Evolutionary conservation across 148 eudicot species (phyloP).

Genomic region (Cornus controversa): DNA sequence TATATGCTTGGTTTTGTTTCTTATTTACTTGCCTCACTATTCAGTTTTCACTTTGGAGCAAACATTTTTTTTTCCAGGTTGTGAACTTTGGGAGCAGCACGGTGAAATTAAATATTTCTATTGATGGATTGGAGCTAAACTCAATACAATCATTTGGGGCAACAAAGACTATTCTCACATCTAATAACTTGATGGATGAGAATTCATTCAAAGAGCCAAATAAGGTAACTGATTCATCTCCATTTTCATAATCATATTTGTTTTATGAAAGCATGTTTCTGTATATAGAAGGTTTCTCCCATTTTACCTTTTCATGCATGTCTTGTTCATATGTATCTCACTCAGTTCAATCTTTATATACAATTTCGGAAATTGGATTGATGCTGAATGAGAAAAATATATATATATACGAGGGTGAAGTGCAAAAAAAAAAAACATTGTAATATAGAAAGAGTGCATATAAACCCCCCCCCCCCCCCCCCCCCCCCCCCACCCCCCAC

Average conservation of each 20-base stretch:
- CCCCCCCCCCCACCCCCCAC: too few species aligned
- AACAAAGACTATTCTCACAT: conserved; percentile 55
- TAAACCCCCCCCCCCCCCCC: too few species aligned
- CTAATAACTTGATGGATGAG: conserved; percentile 73
- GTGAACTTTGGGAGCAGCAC: conserved; percentile 67
- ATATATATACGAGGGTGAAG: too few species aligned
- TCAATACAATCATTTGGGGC: conserved; percentile 41
- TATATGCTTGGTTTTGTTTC: neutral
- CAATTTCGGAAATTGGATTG: too few species aligned
- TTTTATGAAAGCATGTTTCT: neutral
- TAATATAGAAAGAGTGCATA: too few species aligned
- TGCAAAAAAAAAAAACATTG: too few species aligned
- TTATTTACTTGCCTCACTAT: neutral
- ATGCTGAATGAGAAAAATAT: too few species aligned
- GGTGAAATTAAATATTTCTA: conserved; percentile 49
- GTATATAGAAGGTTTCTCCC: neutral
- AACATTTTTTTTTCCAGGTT: conserved; percentile 40
- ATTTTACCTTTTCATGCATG: neutral
- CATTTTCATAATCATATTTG: neutral
- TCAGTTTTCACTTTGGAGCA: neutral
- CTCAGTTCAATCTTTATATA: neutral
- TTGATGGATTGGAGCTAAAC: conserved; percentile 36
- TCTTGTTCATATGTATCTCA: too few species aligned
- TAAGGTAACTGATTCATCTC: conserved; percentile 50
- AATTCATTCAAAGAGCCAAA: conserved; percentile 72